Evolutionary conservation across 345 rosid genomes (phyloP).

Genomic region (Mercurialis annua): DNA sequence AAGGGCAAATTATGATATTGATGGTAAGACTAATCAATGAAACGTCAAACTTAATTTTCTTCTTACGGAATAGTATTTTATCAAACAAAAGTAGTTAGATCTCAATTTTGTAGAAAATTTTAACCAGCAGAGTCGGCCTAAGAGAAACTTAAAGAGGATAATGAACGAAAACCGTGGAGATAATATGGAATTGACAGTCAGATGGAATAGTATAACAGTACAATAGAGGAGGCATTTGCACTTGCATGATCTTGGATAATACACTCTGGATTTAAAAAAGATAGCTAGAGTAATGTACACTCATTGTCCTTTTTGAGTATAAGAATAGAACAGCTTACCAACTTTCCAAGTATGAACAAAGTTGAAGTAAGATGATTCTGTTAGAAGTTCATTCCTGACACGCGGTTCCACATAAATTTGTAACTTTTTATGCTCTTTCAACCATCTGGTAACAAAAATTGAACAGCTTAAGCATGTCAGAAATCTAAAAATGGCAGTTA

Average conservation of each 20-base stretch:
- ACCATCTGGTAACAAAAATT: slow-evolving; percentile 60
- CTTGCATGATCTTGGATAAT: background rate
- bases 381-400: slow-evolving; percentile 67
- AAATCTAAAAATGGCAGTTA: background rate
- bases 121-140: background rate
- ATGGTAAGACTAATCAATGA: background rate
- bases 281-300: background rate
- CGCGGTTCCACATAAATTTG: slow-evolving; percentile 87
- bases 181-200: background rate
- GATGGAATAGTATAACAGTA: background rate
- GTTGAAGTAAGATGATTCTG: slow-evolving; percentile 72
- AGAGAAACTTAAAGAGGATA: background rate
- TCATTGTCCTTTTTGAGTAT: background rate
- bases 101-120: background rate
- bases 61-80: background rate
- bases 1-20: too few relatives aligned
- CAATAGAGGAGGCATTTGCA: background rate
- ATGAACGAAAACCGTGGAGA: background rate
- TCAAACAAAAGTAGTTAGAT: background rate
- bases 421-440: slow-evolving; percentile 64
- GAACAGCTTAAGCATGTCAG: slow-evolving; percentile 14
- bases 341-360: slow-evolving; percentile 90
- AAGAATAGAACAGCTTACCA: slow-evolving; percentile 45
- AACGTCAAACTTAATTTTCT: background rate
- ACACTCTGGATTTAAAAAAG: background rate